Evolutionary conservation across 2,329 filamentous ascomycete species (phyloP).

Genomic region (Zymoseptoria crescenta): DNA sequence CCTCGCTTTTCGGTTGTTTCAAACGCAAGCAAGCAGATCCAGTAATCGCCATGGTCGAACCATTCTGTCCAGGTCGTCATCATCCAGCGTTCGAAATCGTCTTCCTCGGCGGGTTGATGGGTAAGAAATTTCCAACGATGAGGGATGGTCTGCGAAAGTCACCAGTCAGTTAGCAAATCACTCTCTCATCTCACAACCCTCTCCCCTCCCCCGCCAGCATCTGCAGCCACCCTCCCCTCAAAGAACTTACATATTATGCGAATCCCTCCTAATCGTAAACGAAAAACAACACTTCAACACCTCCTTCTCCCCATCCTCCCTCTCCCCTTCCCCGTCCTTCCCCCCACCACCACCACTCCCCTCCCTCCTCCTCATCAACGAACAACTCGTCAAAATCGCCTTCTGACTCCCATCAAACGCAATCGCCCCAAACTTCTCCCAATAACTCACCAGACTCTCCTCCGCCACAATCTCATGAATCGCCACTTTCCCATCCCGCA

Average conservation of each 20-base stretch:
- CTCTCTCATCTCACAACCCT: too few relatives aligned
- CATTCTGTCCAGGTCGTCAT: background rate
- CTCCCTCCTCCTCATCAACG: conserved; percentile 68
- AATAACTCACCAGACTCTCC: conserved; percentile 90
- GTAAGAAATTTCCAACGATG: conserved; percentile 94
- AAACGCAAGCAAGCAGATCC: background rate
- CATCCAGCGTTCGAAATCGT: conserved; percentile 1
- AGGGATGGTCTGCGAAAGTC: conserved; percentile 62
- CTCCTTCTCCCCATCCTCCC: conserved; percentile 45
- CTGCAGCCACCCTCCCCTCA: conserved; percentile 8
- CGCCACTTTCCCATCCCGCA: conserved; percentile 89
- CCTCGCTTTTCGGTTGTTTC: background rate
- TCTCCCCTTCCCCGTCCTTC: conserved; percentile 29
- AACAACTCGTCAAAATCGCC: conserved; percentile 88
- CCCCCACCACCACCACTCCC: conserved; percentile 2
- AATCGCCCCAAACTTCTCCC: conserved; percentile 98
- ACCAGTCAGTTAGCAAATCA: too few relatives aligned
- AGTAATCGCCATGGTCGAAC: background rate
- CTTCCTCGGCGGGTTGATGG: conserved; percentile 49
- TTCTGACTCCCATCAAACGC: conserved; percentile 93
- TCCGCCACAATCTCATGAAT: conserved; percentile 94
- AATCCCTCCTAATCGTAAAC: conserved; percentile 89
- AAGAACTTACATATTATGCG: conserved; percentile 83
- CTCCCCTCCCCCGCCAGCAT: conserved; percentile 26
- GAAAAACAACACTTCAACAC: conserved; percentile 93